A percentile compares a stretch with the other conserved stretches of the same genome.
phyloP scores from a whole-genome alignment of 2,329 filamentous ascomycete species.

The Sarocladium kiliense region DNA sequence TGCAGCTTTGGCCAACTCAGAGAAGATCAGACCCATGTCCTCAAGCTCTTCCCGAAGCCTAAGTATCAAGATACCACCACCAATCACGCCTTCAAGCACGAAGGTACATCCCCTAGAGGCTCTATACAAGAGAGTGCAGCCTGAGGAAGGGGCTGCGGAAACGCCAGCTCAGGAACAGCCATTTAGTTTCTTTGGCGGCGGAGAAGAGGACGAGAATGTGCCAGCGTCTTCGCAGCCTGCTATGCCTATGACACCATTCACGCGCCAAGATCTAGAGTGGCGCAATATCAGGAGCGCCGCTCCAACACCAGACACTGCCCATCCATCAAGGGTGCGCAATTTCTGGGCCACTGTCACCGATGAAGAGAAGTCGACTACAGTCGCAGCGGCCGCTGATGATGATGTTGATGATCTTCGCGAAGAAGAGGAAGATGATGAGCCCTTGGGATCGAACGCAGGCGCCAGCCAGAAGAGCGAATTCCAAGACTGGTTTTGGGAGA shows the following conservation, averaged over 20 bases:
- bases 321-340: slow-evolving; percentile 60
- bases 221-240: slow-evolving; percentile 30
- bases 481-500: slow-evolving; percentile 64
- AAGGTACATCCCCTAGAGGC: slow-evolving; percentile 82
- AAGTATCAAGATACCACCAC: slow-evolving; percentile 49
- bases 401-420: slow-evolving; percentile 23
- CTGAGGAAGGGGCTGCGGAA: slow-evolving; percentile 29
- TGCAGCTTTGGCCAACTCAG: slow-evolving; percentile 19
- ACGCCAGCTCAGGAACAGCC: slow-evolving; percentile 37
- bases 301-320: slow-evolving; percentile 89
- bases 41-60: slow-evolving; percentile 45
- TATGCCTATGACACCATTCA: slow-evolving; percentile 76
- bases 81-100: slow-evolving; percentile 39
- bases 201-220: slow-evolving; percentile 38
- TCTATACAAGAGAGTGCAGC: slow-evolving; percentile 72
- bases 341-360: slow-evolving; percentile 34
- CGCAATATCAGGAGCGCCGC: slow-evolving; percentile 79
- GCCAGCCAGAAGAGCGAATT: slow-evolving; percentile 42
- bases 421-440: slow-evolving; percentile 19
- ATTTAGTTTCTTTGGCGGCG: slow-evolving; percentile 73
- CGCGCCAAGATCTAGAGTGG: slow-evolving; percentile 66
- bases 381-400: slow-evolving; percentile 21
- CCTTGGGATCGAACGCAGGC: slow-evolving; percentile 12
- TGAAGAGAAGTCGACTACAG: slow-evolving; percentile 28
- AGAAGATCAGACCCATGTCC: slow-evolving; percentile 39